Base-by-base conservation (phyloP, 2,329 filamentous ascomycete species). In the Hymenoscyphus fructigenus region DNA sequence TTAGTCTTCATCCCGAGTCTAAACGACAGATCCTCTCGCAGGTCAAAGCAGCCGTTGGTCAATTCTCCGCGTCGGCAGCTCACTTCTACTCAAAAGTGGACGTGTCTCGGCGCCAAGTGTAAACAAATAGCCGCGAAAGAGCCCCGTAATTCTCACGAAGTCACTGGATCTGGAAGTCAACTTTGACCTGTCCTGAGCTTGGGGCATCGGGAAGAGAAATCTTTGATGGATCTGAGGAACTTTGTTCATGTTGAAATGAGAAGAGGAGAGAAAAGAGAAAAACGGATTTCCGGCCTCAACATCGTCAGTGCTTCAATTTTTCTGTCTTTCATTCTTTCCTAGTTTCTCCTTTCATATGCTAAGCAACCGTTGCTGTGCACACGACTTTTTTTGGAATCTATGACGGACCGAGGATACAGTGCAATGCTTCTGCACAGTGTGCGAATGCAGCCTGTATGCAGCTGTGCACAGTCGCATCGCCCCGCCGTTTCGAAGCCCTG, bases 401-500 rank as follows among this genome's bases (percentile, higher is more conserved):
- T 38, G 34, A 29, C n/a, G 38, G 47, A 41, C 61, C 32, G 55
- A 29, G 32, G 32, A 17, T 28, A 32, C 53, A 56, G 7, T 10
- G 20, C 55, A 57, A 17, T 17, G 55, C 28, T 9, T 17, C 26
- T 57, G 23, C 14, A 17, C 32, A 59, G 47, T 63, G 61, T 55
- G 59, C 44, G 34, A 29, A 56, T 56, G 53, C 23, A 56, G 29
- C 53, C 23, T 10, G 10, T 50, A 50, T 63, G 62, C 57, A 28
- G 15, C 23, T 15, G 34, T 63, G 57, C 62, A 60, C 38, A 60
- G 28, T 64, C 28, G 38, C 44, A 64, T 65, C 62, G 55, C 65
- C 59, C 47, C 60, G 50, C 60, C 32, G 60, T 61, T 61, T 61
- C 60, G 60, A 61, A 61, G 34, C n/a, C 47, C 47, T 61, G 60